phyloP scores from a whole-genome alignment of 2,329 filamentous ascomycete species.

The Monilinia fructicola region DNA sequence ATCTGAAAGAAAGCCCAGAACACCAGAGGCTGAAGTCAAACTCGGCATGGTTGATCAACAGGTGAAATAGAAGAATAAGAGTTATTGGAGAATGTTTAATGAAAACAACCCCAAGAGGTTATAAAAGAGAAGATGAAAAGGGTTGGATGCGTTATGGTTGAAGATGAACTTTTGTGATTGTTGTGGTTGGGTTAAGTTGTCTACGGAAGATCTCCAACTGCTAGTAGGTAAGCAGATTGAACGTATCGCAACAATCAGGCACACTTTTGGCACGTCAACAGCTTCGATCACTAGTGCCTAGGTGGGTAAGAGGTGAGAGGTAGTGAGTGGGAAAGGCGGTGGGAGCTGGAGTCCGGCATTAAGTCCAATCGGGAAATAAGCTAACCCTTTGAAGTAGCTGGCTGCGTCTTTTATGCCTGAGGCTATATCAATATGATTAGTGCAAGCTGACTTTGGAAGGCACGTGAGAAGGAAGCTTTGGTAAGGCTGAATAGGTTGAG shows the following conservation, averaged over 20 bases:
- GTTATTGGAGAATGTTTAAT: background rate
- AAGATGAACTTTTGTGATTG: background rate
- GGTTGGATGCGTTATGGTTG: background rate
- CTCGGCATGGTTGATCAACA: conserved; percentile 67
- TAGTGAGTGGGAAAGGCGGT: too few relatives aligned
- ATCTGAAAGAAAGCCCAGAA: conserved; percentile 92
- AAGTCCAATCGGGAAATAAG: background rate
- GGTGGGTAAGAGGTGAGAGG: too few relatives aligned
- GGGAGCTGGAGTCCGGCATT: background rate
- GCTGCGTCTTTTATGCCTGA: background rate
- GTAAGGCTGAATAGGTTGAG: too few relatives aligned
- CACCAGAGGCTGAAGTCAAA: conserved; percentile 88
- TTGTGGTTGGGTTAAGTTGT: background rate
- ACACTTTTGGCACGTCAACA: conserved; percentile 25
- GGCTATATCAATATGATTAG: background rate
- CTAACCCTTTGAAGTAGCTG: background rate
- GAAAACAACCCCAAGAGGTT: background rate
- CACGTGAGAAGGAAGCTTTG: too few relatives aligned
- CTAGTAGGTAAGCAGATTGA: background rate
- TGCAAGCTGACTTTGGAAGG: too few relatives aligned
- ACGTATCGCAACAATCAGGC: conserved; percentile 16
- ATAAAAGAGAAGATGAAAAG: background rate
- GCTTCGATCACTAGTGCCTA: conserved; percentile 9
- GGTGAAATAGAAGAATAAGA: background rate
- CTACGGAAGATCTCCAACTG: background rate